A percentile compares a stretch with the other conserved stretches of the same genome.
Evolutionary conservation across 1,139 yeast species (phyloP).

Genomic region (Saccharomyces hybrid): DNA sequence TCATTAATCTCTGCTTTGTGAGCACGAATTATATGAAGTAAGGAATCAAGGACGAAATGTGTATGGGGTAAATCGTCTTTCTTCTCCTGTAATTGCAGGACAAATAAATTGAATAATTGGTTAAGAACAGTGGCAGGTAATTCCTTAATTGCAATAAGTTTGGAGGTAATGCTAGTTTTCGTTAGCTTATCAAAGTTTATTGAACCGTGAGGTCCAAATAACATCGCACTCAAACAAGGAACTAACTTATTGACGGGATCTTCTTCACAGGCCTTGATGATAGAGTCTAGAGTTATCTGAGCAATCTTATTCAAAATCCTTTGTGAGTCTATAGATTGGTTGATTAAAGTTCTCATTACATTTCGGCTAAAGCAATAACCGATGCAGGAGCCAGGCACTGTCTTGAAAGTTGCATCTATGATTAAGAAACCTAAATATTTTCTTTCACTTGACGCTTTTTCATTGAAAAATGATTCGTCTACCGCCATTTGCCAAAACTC

Average conservation of each 20-base stretch:
- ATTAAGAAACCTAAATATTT: conserved; percentile 83
- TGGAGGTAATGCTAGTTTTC: conserved; percentile 59
- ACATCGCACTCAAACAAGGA: conserved; percentile 41
- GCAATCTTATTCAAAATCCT: conserved; percentile 66
- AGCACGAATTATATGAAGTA: conserved; percentile 50
- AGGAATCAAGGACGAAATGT: conserved; percentile 58
- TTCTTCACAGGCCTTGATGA: conserved; percentile 34
- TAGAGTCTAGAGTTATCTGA: conserved; percentile 39
- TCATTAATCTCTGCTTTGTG: conserved; percentile 32
- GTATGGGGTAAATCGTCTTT: conserved; percentile 33
- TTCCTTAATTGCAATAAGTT: conserved; percentile 35
- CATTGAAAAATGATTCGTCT: conserved; percentile 73
- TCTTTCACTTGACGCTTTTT: conserved; percentile 74
- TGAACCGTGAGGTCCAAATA: conserved; percentile 48
- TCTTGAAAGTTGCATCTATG: conserved; percentile 43
- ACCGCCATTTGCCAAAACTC: conserved; percentile 78
- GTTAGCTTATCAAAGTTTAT: conserved; percentile 73
- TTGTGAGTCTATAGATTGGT: conserved; percentile 63
- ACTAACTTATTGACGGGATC: conserved; percentile 37
- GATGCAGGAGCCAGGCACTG: conserved; percentile 31
- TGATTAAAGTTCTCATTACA: conserved; percentile 64
- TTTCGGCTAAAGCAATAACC: conserved; percentile 55
- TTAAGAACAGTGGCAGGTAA: conserved; percentile 28
- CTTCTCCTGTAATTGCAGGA: conserved; percentile 5
- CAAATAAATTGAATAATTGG: conserved; percentile 18